phyloP scores from a whole-genome alignment of 1,139 yeast species.

The Yamadazyma triangularis region DNA sequence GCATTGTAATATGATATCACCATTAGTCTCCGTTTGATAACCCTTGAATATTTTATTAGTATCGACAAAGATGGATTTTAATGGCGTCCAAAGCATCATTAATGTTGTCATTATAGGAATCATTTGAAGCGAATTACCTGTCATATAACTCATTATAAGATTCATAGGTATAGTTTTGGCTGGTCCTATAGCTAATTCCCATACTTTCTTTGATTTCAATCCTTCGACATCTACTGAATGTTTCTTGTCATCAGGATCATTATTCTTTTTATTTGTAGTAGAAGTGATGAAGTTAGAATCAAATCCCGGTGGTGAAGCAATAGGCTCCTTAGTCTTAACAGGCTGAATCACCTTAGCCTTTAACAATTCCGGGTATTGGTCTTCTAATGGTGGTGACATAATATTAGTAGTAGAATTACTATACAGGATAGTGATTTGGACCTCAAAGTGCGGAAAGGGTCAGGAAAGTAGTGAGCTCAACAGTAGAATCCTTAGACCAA shows the following conservation, averaged over 20 bases:
- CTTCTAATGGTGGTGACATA: too few species aligned
- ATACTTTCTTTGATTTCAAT: conserved; percentile 61
- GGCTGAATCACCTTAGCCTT: conserved; percentile 12
- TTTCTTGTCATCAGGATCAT: conserved; percentile 2
- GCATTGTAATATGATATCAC: conserved; percentile 37
- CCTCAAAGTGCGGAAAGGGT: conserved; percentile 1
- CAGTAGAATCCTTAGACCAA: too few species aligned
- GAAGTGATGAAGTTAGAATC: conserved; percentile 3
- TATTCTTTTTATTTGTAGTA: conserved; percentile 3
- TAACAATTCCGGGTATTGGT: conserved; percentile 13
- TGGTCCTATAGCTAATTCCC: conserved; percentile 84
- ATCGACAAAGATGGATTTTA: conserved; percentile 61
- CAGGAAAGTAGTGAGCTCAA: not conserved
- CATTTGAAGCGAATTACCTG: conserved; percentile 85
- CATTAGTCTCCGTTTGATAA: conserved; percentile 33
- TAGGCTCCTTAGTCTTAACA: conserved; percentile 8
- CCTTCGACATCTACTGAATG: conserved; percentile 15
- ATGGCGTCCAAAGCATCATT: conserved; percentile 75
- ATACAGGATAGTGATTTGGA: not conserved
- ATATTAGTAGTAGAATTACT: too few species aligned
- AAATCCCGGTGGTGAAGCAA: conserved; percentile 19
- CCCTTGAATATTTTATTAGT: conserved; percentile 43
- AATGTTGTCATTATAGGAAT: conserved; percentile 90
- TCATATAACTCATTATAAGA: conserved; percentile 84
- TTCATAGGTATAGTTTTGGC: conserved; percentile 89